Evolutionary conservation across 1,284 basidiomycete genomes (phyloP).

Genomic region (Tilletia caries): DNA sequence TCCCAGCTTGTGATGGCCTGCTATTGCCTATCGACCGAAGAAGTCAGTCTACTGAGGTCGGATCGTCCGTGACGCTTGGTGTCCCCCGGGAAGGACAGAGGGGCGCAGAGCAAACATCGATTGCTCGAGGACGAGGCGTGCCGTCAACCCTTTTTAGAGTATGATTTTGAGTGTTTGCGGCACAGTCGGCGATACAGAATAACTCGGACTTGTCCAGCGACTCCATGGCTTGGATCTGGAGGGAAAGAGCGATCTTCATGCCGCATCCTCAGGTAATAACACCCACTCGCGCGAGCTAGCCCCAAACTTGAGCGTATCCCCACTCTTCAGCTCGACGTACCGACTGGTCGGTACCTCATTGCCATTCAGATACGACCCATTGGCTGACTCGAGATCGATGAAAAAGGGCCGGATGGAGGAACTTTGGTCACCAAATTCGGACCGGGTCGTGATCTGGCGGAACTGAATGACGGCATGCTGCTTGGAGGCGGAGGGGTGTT

Average conservation of each 20-base stretch:
- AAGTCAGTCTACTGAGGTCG: not conserved
- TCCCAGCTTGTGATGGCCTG: too few relatives aligned
- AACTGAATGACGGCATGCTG: constrained; percentile 97
- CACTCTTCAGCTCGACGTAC: constrained; percentile 82
- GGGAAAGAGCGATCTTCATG: too few relatives aligned
- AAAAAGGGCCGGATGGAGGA: constrained; percentile 57
- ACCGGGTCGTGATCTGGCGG: constrained; percentile 76
- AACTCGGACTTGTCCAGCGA: too few relatives aligned
- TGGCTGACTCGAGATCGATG: constrained; percentile 94
- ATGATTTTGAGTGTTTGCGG: too few relatives aligned
- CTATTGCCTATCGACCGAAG: too few relatives aligned
- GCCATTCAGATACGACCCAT: constrained; percentile 87
- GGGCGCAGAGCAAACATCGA: too few relatives aligned
- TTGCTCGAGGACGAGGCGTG: too few relatives aligned
- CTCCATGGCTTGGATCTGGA: too few relatives aligned
- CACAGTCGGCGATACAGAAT: too few relatives aligned
- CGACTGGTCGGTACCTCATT: constrained; percentile 76
- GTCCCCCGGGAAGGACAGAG: too few relatives aligned
- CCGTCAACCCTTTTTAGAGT: too few relatives aligned
- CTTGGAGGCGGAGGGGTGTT: constrained; percentile 96
- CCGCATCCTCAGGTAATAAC: constrained; percentile 36
- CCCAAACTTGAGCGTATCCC: constrained; percentile 60
- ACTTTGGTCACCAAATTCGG: constrained; percentile 80
- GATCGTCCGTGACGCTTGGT: too few relatives aligned
- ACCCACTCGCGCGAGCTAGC: constrained; percentile 47